Conservation (phyloP, 2,329 filamentous ascomycete species). For the Aspergillus felis region DNA sequence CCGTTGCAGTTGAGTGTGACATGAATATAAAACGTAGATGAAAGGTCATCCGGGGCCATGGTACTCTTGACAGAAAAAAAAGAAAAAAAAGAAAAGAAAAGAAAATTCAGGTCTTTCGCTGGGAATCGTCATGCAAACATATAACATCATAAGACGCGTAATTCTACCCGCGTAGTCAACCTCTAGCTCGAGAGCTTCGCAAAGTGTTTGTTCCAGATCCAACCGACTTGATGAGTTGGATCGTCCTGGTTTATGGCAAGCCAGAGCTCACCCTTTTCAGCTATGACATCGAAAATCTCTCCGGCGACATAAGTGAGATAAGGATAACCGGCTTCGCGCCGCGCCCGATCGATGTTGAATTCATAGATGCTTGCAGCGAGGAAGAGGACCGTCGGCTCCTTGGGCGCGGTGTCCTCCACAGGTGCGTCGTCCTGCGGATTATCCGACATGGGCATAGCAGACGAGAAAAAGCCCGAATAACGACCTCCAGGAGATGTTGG, state of each 20-base stretch:
- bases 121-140: slow-evolving; percentile 3
- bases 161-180: neutral
- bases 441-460: slow-evolving; percentile 77
- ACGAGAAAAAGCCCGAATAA: slow-evolving; percentile 78
- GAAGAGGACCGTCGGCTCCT: slow-evolving; percentile 68
- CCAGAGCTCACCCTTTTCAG: slow-evolving; percentile 96
- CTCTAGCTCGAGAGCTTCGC: slow-evolving; percentile 47
- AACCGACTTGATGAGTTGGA: slow-evolving; percentile 70
- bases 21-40: neutral
- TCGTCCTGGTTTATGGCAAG: slow-evolving; percentile 97
- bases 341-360: slow-evolving; percentile 91
- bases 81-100: neutral
- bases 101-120: neutral
- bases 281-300: slow-evolving; percentile 91
- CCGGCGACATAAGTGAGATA: slow-evolving; percentile 94
- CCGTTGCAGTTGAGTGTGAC: neutral
- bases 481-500: slow-evolving; percentile 47
- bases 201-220: slow-evolving; percentile 99
- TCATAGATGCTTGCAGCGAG: slow-evolving; percentile 91
- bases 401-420: slow-evolving; percentile 41
- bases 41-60: neutral
- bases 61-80: slow-evolving; percentile 1
- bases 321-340: slow-evolving; percentile 89
- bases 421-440: slow-evolving; percentile 38
- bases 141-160: slow-evolving; percentile 4